Base-by-base conservation (phyloP, 164 flowering plant species). In the Brasenia schreberi region DNA sequence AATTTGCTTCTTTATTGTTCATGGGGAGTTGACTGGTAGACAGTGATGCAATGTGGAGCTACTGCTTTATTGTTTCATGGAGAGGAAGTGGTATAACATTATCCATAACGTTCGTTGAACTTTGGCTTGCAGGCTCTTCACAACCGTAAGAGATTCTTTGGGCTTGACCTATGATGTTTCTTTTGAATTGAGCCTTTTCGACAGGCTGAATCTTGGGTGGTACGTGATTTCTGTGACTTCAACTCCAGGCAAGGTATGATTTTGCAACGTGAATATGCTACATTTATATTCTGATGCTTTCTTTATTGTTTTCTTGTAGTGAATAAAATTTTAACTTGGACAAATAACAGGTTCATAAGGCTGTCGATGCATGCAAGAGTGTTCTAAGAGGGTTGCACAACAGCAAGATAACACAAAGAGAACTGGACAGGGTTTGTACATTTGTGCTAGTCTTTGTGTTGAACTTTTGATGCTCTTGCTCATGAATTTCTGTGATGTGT, bases 141-240 rank as follows among this genome's bases (percentile, higher is more conserved):
- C 99, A 18, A 85, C 95, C n/a, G 99, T 94, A 44, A 74, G 97
- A 69, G 99, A 94, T 79, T 91, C 99, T 64, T 87, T 91, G 73
- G 99, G 97, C 64, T 81, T 94, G 73, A 91, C 97, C 63, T 94
- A 94, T 75, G 99, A 94, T 78, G 99, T 94, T 19, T 91, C 99
- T 39, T 94, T 94, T 71, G 97, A 94, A 62, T 72, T 94, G 68
- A 88, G 83, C 85, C 82, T 91, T 66, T 94, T 94, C 82, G 99
- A 94, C 84, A 78, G 97, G 76, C 82, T 94, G 72, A 83, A 85
- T 52, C 86, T 94, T 73, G 97, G 99, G 67, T 94, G 97, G 99
- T 94, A 91, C 80, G 99, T 94, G 69, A 77, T 94, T 62, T 88
- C 99, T 42, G 99, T 94, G 27, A 94, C 99, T 71, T 94, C 97